These are phyloP conservation scores for Smallanthus sonchifolius DNA, from an alignment of 129 eudicot genomes.

Conservation along the genomic window DNA sequence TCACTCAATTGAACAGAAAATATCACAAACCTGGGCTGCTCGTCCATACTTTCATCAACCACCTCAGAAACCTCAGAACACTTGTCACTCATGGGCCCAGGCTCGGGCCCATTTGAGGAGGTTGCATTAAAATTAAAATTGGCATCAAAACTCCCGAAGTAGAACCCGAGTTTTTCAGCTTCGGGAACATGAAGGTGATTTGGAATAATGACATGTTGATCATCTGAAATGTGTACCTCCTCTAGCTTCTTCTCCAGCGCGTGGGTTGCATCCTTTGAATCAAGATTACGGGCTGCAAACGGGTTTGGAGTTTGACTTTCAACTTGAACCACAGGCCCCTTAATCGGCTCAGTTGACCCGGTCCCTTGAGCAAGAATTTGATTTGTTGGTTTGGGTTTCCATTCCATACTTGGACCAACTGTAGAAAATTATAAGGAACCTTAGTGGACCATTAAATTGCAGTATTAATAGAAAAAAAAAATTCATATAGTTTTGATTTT, in stretches of 20 bases:
- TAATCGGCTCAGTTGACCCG: constrained; percentile 32
- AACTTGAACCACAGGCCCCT: constrained; percentile 29
- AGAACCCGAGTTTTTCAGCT: constrained; percentile 60
- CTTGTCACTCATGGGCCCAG: constrained; percentile 31
- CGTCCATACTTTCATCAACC: constrained; percentile 40
- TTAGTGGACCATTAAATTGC: not conserved
- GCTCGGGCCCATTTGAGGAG: constrained; percentile 25
- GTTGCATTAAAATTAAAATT: constrained; percentile 38
- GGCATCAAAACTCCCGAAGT: constrained; percentile 81
- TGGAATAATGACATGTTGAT: constrained; percentile 70
- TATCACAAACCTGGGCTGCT: constrained; percentile 46
- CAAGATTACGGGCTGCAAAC: constrained; percentile 1
- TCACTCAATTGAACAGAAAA: not conserved
- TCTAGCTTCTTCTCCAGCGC: constrained; percentile 50
- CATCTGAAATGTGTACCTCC: constrained; percentile 43
- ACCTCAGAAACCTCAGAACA: constrained; percentile 37
- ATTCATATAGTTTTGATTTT: not conserved
- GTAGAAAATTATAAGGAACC: constrained; percentile 2
- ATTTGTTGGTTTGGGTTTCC: constrained; percentile 68
- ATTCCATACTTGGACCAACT: constrained; percentile 64
- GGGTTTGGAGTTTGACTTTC: constrained; percentile 28
- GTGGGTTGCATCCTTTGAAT: constrained; percentile 27
- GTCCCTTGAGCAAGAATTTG: constrained; percentile 39
- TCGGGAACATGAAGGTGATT: constrained; percentile 81
- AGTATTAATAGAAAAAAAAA: not conserved